These are phyloP conservation scores for Metarhizium anisopliae DNA, from an alignment of 2,329 filamentous ascomycete species.

Conservation along the genomic window DNA sequence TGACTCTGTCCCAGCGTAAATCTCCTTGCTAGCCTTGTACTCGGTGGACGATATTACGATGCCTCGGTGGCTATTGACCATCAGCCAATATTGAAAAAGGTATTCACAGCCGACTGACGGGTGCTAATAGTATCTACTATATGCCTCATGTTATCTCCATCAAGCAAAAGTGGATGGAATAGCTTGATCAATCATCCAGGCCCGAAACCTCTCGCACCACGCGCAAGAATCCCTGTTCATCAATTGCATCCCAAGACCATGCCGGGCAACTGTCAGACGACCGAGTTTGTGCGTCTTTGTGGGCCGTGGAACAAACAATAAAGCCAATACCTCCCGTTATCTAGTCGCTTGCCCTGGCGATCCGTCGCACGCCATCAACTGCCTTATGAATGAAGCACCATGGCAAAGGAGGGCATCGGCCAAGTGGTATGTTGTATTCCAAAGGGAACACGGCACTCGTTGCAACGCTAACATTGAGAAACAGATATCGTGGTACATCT, in stretches of 20 bases:
- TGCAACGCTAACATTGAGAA: neutral
- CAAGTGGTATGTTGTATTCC: neutral
- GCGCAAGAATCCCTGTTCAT: neutral
- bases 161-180: neutral
- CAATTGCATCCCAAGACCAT: neutral
- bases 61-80: too few species aligned
- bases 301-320: neutral
- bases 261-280: neutral
- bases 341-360: too few species aligned
- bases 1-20: too few species aligned
- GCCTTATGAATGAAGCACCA: neutral
- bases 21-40: too few species aligned
- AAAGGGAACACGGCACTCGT: neutral
- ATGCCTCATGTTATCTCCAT: too few species aligned
- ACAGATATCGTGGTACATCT: neutral
- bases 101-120: too few species aligned
- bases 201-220: neutral
- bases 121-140: too few species aligned
- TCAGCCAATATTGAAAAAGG: too few species aligned
- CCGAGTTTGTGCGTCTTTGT: neutral
- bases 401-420: neutral
- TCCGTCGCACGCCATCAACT: neutral
- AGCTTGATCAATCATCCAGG: neutral
- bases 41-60: too few species aligned
- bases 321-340: neutral